Base-by-base conservation (phyloP, 1,284 basidiomycete species). In the Boletus semigastroideus region DNA sequence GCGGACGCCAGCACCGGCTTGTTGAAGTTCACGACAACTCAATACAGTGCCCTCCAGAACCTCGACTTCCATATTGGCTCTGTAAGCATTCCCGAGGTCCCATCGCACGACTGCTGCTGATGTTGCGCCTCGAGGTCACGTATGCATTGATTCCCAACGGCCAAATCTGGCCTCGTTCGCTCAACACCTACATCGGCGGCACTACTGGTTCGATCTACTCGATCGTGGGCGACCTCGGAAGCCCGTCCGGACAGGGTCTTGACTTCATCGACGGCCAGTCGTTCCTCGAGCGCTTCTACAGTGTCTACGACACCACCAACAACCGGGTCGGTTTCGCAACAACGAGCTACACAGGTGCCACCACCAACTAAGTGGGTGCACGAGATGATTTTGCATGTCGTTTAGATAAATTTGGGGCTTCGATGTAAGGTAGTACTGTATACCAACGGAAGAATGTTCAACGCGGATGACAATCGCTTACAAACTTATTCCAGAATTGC, bases 221-320 rank as follows among this genome's bases (percentile, higher is more conserved):
- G 42, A 73, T 84, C 54, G 73, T 80, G 25, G 69, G 64, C 45
- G 68, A 79, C 56, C 54, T 75, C 25, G 75, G 76, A 16, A 48
- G 62, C 4, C 53, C 59, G 27, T 70, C 67, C 10, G 77, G 75
- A n/a, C 22, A 71, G 56, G 78, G 78, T 42, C 65, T 80, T 17
- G 78, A 79, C 64, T 79, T 81, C 57, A 70, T 82, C 61, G 74
- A 79, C 59, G 81, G 82, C 7, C 77, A 72, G 59, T 61, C 68
- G 27, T 85, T 82, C 76, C 71, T 84, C 48, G 80, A 87, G 67
- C 79, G 84, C 27, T 87, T 82, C 77, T 87, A 86, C 69, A 76
- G 77, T 25, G 82, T 85, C 31, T 86, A 71, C 61, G 86, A 88
- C 61, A 82, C 80, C 27, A 68, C 74, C 41, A 81, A 82, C 68